Percentiles rank a stretch among this genome's conserved stretches.
phyloP scores from a whole-genome alignment of 2,329 filamentous ascomycete species.

The Pseudopyricularia javanii region DNA sequence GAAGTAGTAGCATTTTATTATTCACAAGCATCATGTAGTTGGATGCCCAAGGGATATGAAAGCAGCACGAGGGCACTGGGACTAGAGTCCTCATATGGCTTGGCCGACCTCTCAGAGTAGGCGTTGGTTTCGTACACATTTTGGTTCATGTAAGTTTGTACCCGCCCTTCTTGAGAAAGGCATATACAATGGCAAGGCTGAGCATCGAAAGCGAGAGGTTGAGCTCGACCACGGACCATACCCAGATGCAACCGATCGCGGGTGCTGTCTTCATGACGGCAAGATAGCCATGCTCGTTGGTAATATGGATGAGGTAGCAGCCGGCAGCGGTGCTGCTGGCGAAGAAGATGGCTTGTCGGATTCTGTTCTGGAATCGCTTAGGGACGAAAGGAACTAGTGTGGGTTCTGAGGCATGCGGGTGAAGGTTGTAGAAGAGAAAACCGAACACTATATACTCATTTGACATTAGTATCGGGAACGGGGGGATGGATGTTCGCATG shows the following conservation, averaged over 20 bases:
- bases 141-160: constrained; percentile 28
- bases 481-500: not conserved
- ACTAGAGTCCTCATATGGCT: too few species aligned
- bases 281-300: constrained; percentile 70
- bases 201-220: constrained; percentile 52
- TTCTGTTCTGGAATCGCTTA: constrained; percentile 26
- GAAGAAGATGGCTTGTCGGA: constrained; percentile 53
- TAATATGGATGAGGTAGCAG: constrained; percentile 69
- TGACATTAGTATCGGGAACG: too few species aligned
- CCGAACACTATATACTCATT: constrained; percentile 31
- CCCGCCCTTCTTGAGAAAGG: constrained; percentile 35
- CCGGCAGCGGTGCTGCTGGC: constrained; percentile 48
- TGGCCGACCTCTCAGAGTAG: too few species aligned
- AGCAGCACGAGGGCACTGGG: too few species aligned
- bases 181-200: constrained; percentile 32
- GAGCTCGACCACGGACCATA: constrained; percentile 87
- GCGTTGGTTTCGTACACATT: too few species aligned
- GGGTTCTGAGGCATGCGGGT: constrained; percentile 37
- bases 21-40: too few species aligned
- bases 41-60: too few species aligned
- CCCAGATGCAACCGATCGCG: constrained; percentile 79
- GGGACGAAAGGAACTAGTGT: constrained; percentile 37
- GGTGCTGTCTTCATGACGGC: constrained; percentile 86
- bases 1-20: too few species aligned
- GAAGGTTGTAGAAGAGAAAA: constrained; percentile 42